Evolutionary conservation across 352 stramenopile genomes (phyloP).

Genomic region (Phytophthora vignae): DNA sequence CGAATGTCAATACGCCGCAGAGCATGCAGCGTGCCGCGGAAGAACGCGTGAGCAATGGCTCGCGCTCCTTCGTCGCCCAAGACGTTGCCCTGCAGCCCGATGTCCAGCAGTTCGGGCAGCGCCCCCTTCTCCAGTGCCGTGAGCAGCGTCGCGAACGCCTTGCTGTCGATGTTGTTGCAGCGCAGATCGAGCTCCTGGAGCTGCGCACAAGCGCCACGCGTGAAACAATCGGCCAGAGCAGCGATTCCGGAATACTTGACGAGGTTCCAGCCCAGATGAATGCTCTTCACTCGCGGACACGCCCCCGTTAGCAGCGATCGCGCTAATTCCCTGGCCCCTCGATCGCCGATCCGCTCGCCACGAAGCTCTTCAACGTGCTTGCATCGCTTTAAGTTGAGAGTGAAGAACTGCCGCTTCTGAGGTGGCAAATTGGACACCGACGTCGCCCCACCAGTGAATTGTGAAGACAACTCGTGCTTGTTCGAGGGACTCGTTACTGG

Average conservation of each 20-base stretch:
- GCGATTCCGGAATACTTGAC: conserved; percentile 66
- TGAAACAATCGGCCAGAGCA: conserved; percentile 62
- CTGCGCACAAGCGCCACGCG: conserved; percentile 58
- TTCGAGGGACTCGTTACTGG: background rate
- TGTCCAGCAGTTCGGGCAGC: conserved; percentile 57
- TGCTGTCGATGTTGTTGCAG: conserved; percentile 68
- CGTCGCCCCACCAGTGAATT: background rate
- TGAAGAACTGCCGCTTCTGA: conserved; percentile 69
- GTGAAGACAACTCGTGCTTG: background rate
- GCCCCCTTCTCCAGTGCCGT: conserved; percentile 55
- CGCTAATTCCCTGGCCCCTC: conserved; percentile 62
- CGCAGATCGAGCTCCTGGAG: conserved; percentile 69
- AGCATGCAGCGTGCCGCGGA: conserved; percentile 53
- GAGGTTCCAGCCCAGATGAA: conserved; percentile 74
- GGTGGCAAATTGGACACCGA: background rate
- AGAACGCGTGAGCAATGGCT: conserved; percentile 60
- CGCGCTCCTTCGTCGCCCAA: conserved; percentile 69
- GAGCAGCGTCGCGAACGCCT: conserved; percentile 47
- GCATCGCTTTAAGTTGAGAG: conserved; percentile 77
- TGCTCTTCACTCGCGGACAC: conserved; percentile 62
- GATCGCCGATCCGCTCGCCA: conserved; percentile 68
- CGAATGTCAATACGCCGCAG: conserved; percentile 63
- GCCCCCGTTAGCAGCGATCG: conserved; percentile 70
- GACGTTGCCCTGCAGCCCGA: conserved; percentile 66
- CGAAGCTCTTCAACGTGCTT: conserved; percentile 70